Percentiles rank a stretch among this genome's conserved stretches.
These are phyloP conservation scores for Phlyctochytrium bullatum DNA, from an alignment of 192 early-diverging fungal genomes.

Conservation along the genomic window DNA sequence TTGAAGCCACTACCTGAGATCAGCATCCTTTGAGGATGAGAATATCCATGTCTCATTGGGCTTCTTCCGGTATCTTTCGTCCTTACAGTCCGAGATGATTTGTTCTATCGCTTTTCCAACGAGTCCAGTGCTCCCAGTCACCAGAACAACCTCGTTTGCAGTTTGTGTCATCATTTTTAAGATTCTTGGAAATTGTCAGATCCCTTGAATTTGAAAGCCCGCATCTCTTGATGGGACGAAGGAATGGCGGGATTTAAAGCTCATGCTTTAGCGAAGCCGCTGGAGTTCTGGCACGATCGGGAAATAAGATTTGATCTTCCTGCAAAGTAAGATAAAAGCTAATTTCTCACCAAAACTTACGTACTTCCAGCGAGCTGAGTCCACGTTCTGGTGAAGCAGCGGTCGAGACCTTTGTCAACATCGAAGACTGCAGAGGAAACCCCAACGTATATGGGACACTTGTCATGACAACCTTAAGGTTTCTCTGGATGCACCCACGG, in stretches of 20 bases:
- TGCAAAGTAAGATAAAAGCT: not conserved
- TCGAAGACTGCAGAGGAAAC: constrained; percentile 1
- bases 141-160: constrained; percentile 49
- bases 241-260: not conserved
- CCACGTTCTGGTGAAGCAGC: not conserved
- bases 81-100: constrained; percentile 6
- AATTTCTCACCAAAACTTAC: not conserved
- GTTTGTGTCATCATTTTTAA: not conserved
- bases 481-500: not conserved
- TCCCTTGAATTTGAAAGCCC: not conserved
- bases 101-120: constrained; percentile 69
- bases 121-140: constrained; percentile 76
- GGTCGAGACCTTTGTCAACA: not conserved
- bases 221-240: not conserved
- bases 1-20: constrained; percentile 71
- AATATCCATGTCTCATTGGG: constrained; percentile 75
- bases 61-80: constrained; percentile 22
- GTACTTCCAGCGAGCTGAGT: not conserved
- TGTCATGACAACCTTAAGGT: not conserved
- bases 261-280: not conserved
- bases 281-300: not conserved
- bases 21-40: constrained; percentile 71
- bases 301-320: not conserved
- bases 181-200: not conserved
- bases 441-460: not conserved